These are phyloP conservation scores for Arthrinium puccinioides DNA, from an alignment of 2,329 filamentous ascomycete species.

Conservation along the genomic window DNA sequence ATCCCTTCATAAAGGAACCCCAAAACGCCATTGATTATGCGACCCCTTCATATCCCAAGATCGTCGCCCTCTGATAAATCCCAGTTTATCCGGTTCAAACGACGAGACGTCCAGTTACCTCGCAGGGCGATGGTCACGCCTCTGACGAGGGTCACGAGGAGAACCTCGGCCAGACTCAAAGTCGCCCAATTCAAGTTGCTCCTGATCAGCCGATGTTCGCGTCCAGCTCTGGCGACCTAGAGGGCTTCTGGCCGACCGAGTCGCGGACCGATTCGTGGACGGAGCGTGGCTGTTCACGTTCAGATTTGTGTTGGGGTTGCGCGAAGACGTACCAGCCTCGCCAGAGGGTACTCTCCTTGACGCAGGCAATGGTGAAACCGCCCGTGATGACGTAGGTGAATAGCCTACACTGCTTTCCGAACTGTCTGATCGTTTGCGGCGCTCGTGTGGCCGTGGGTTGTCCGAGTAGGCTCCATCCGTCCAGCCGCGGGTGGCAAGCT, in stretches of 20 bases:
- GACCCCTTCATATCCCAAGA: no score
- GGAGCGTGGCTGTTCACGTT: constrained; percentile 10
- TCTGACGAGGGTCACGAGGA: no score
- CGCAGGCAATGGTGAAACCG: no score
- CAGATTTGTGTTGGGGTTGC: constrained; percentile 8
- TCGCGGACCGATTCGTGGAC: constrained; percentile 9
- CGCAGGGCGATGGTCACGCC: no score
- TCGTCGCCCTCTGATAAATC: no score
- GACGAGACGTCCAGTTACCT: no score
- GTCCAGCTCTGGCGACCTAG: constrained; percentile 28
- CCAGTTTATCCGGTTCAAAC: no score
- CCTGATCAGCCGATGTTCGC: constrained; percentile 11
- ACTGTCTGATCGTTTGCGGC: constrained; percentile 10
- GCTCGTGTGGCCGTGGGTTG: constrained; percentile 9
- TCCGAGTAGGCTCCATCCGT: constrained; percentile 23
- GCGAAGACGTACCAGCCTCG: background rate
- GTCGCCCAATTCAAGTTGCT: background rate
- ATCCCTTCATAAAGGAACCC: no score
- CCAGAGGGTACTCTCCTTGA: background rate
- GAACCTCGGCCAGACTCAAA: no score
- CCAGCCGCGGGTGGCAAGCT: constrained; percentile 32
- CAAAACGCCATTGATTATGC: no score
- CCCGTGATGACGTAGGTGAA: constrained; percentile 2
- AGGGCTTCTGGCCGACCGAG: constrained; percentile 28
- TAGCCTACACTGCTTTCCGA: background rate